Conservation (phyloP, 345 rosid species). For the Microthlaspi erraticum region DNA sequence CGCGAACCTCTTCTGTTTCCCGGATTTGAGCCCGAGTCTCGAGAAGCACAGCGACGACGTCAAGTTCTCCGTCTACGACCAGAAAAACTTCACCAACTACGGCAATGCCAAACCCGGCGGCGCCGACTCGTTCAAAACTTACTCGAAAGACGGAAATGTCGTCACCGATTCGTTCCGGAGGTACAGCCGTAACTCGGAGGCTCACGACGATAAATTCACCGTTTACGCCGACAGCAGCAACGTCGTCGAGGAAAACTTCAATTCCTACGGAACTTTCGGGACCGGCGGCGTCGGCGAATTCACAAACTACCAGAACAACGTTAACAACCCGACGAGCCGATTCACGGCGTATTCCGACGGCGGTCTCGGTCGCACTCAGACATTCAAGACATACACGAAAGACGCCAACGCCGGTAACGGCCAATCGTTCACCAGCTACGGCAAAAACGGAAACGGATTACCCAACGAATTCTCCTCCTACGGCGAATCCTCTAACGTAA, state of each 20-base stretch:
- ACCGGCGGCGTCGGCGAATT: conserved; percentile 73
- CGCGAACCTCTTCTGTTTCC: conserved; percentile 86
- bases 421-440: conserved; percentile 63
- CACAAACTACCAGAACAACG: conserved; percentile 55
- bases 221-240: conserved; percentile 52
- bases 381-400: conserved; percentile 57
- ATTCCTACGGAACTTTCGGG: conserved; percentile 65
- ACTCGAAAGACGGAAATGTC: conserved; percentile 50
- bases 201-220: conserved; percentile 53
- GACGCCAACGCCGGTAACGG: conserved; percentile 62
- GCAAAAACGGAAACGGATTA: conserved; percentile 67
- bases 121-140: conserved; percentile 57
- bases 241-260: conserved; percentile 75
- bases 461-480: conserved; percentile 64
- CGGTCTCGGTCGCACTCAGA: conserved; percentile 52
- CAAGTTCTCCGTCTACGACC: conserved; percentile 57
- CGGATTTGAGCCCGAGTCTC: conserved; percentile 52
- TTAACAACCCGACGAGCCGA: conserved; percentile 64
- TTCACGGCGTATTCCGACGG: conserved; percentile 68
- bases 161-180: conserved; percentile 60
- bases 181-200: conserved; percentile 55
- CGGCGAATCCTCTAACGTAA: conserved; percentile 60
- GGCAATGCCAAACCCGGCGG: conserved; percentile 66
- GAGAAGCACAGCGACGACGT: conserved; percentile 57
- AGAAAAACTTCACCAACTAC: conserved; percentile 82